Percentiles rank a stretch among this genome's conserved stretches.
Evolutionary conservation across 2,329 filamentous ascomycete species (phyloP).

Genomic region (Paraconiothyrium brasiliense): DNA sequence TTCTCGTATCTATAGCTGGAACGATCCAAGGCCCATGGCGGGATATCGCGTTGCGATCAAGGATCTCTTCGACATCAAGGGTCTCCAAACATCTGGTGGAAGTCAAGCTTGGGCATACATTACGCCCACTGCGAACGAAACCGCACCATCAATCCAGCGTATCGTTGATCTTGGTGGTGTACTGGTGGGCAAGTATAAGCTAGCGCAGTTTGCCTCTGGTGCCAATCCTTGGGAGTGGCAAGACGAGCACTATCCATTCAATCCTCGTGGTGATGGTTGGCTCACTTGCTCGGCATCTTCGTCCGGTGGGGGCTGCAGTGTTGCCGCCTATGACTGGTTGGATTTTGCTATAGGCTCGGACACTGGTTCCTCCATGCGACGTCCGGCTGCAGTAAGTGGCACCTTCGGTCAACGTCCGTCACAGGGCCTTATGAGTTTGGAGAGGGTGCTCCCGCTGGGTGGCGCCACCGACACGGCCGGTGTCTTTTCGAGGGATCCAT

Average conservation of each 20-base stretch:
- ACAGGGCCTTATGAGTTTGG: conserved; percentile 37
- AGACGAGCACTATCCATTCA: conserved; percentile 53
- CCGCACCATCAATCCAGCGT: conserved; percentile 35
- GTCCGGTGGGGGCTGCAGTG: conserved; percentile 50
- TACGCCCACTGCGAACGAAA: conserved; percentile 28
- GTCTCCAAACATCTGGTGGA: conserved; percentile 35
- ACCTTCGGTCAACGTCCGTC: conserved; percentile 51
- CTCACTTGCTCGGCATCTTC: conserved; percentile 39
- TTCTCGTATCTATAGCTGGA: conserved; percentile 51
- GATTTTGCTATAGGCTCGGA: conserved; percentile 57
- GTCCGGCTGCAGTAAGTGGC: conserved; percentile 56
- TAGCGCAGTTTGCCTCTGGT: conserved; percentile 56
- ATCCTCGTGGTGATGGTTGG: conserved; percentile 50
- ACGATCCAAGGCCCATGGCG: conserved; percentile 40
- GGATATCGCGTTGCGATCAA: conserved; percentile 41
- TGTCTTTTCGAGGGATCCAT: conserved; percentile 38
- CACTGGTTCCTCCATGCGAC: conserved; percentile 59
- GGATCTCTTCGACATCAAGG: conserved; percentile 38
- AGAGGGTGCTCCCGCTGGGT: conserved; percentile 35
- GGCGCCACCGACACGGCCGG: conserved; percentile 39
- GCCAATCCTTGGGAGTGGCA: conserved; percentile 41
- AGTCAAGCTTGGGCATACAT: conserved; percentile 36
- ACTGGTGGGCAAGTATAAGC: conserved; percentile 64
- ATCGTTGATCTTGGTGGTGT: conserved; percentile 45
- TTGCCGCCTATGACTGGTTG: conserved; percentile 57